Base-by-base conservation (phyloP, 2,329 filamentous ascomycete genomes). In the Diplodia intermedia region DNA sequence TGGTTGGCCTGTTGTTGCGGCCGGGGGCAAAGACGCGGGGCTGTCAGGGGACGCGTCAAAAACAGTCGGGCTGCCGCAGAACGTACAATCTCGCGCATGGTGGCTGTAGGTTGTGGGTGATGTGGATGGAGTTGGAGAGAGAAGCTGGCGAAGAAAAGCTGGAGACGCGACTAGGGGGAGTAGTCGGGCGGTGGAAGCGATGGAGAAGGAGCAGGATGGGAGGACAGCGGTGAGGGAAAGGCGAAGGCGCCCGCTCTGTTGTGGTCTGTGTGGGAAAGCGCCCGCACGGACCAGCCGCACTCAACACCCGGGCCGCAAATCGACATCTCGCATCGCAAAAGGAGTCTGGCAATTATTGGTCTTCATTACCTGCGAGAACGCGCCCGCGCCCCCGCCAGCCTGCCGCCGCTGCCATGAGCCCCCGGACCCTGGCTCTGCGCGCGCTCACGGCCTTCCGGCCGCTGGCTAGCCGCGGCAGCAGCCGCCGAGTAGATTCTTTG, bases 71-170 rank as follows among this genome's bases (percentile, higher is more conserved):
- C 33, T n/a, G 31, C 11, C 56, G 63, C 66, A 67, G 53, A 68
- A 88, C 87, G 82, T 83, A 90, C 88, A 82, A 90, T 90, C 82
- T 90, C 88, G 85, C 88, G 88, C 88, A 90, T 90, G 74, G 80
- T 88, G 81, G 77, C 69, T 72, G 73, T 56, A 68, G 40, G 4
- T 29, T 36, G 26, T 52, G 50, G 38, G 38, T 52, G 38, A 15
- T 55, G 36, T 56, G 52, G 66, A 68, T 36, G 29, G 57, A 15
- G 14, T 38, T 53, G 43, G 14, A 54, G 55, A 40, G 43, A 52
- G 36, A 15, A 40, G 54, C 26, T 15, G 18, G 9, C 6, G 6
- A n/a, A 23, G 66, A 63, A 52, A 63, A 38, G 66, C 49, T 62
- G 40, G 31, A 61, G 31, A 29, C 43, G 60, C 43, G 60, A 52